Evolutionary conservation across 2,329 filamentous ascomycete species (phyloP).

Genomic region (Myotisia sp.): DNA sequence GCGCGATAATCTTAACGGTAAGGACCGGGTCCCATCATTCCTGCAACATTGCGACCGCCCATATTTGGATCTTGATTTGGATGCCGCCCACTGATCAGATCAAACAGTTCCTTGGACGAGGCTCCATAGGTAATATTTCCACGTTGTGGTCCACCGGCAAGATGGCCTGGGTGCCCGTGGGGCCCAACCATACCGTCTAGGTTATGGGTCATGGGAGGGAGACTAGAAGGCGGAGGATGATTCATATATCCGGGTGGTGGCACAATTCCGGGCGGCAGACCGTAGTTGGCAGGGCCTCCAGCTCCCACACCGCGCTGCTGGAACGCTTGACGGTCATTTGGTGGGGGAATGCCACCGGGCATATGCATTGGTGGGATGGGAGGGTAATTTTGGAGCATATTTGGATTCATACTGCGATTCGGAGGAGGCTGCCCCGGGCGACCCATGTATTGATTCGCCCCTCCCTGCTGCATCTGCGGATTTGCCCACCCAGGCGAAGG

Average conservation of each 20-base stretch:
- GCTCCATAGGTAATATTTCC: conserved; percentile 23
- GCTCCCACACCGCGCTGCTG: conserved; percentile 21
- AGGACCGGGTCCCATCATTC: conserved; percentile 14
- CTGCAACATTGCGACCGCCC: conserved; percentile 6
- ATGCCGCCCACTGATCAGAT: conserved; percentile 29
- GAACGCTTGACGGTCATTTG: conserved; percentile 25
- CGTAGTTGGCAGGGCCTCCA: conserved; percentile 18
- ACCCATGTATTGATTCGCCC: conserved; percentile 21
- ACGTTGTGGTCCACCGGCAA: conserved; percentile 24
- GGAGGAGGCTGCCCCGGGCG: conserved; percentile 23
- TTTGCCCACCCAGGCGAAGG: conserved; percentile 28
- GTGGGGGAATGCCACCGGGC: conserved; percentile 21
- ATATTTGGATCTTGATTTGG: conserved; percentile 8
- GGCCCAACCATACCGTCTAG: conserved; percentile 26
- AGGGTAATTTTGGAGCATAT: conserved; percentile 19
- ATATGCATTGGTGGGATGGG: conserved; percentile 23
- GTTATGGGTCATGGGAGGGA: conserved; percentile 27
- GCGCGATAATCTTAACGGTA: conserved; percentile 10
- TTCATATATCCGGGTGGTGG: conserved; percentile 32
- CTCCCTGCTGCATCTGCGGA: conserved; percentile 21
- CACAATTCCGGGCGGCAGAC: conserved; percentile 31
- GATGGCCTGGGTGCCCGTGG: conserved; percentile 23
- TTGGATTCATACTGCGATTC: conserved; percentile 24
- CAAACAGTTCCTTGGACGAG: conserved; percentile 28
- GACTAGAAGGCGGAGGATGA: conserved; percentile 21